Base-by-base conservation (phyloP, 2,329 filamentous ascomycete species). In the Penicillium expansum region DNA sequence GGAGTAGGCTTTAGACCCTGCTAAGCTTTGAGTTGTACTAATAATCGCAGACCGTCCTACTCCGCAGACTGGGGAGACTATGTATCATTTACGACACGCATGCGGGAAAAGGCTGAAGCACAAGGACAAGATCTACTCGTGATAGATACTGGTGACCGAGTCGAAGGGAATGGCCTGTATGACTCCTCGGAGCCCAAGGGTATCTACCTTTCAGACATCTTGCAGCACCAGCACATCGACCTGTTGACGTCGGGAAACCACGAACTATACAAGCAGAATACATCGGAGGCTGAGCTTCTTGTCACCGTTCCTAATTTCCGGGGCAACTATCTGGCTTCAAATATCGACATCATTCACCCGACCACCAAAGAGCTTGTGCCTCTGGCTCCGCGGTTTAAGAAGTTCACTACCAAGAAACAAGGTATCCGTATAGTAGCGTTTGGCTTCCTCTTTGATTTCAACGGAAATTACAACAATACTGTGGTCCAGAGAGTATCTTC, bases 11-110 rank as follows among this genome's bases (percentile, higher is more conserved):
- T n/a, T 44, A 20, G 4, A 37, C 24, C 38, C 51, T 32, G 39
- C 45, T 51, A 41, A 35, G 55, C 18, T 49, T 29, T 47, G 50
- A 58, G 35, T 48, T 56, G 55, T 52, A 63, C 64, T 64, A 56
- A 67, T 55, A 39, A 37, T 53, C 53, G 41, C 60, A 91, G 89
- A 77, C 82, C 91, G 3, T 93, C 94, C 58, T 99, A 95, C 75
- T 92, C 91, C 7, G 93, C 91, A 45, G 94, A 99, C 74, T 97
- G 94, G 92, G 94, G 94, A 57, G 94, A 99, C 76, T 99, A 97
- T 75, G 83, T 97, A 67, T 97, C 93, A 7, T 97, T 99, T 71
- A 86, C 92, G 33, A 81, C 88, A 35, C 91, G 93, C 70, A 85
- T 99, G 81, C 88, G 85, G 55, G 82, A 86, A 63, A 87, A 85